phyloP scores from a whole-genome alignment of 140 eudicot genomes.

The Erigeron philadelphicus region DNA sequence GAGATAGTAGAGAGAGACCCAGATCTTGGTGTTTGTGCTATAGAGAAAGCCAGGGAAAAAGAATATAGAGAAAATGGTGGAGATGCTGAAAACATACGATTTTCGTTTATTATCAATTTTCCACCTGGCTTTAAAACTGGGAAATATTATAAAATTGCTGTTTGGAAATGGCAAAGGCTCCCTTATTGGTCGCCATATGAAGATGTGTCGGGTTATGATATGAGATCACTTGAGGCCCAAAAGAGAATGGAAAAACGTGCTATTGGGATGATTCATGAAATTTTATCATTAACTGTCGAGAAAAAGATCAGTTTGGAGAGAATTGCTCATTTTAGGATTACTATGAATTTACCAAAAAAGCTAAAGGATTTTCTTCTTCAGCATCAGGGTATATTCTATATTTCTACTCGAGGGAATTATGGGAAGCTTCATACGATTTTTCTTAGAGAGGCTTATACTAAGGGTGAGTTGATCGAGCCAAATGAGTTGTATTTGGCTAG shows the following conservation, averaged over 20 bases:
- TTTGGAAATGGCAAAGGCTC: slow-evolving; percentile 91
- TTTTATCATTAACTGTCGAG: slow-evolving; percentile 64
- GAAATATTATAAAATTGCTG: slow-evolving; percentile 76
- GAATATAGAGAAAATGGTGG: slow-evolving; percentile 68
- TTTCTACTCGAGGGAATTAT: slow-evolving; percentile 79
- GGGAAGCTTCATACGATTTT: slow-evolving; percentile 92
- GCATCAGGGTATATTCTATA: slow-evolving; percentile 90
- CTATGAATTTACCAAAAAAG: slow-evolving; percentile 80
- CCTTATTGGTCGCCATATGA: slow-evolving; percentile 98
- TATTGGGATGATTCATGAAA: slow-evolving; percentile 72
- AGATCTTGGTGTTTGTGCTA: slow-evolving; percentile 48
- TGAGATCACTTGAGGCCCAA: slow-evolving; percentile 89
- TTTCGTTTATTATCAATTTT: slow-evolving; percentile 69
- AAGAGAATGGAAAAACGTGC: slow-evolving; percentile 87
- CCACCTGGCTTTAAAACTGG: slow-evolving; percentile 81
- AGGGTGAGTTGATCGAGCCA: slow-evolving; percentile 76
- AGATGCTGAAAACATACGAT: slow-evolving; percentile 69
- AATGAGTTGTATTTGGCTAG: slow-evolving; percentile 88
- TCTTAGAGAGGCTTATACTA: slow-evolving; percentile 72
- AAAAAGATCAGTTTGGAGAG: slow-evolving; percentile 87
- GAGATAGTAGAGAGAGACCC: slow-evolving; percentile 59
- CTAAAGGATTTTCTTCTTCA: slow-evolving; percentile 75
- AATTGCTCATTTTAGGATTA: slow-evolving; percentile 81
- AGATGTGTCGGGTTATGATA: slow-evolving; percentile 69
- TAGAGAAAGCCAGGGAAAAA: slow-evolving; percentile 61